Base-by-base conservation (phyloP, 1,284 basidiomycete species). In the Earliella scabrosa region DNA sequence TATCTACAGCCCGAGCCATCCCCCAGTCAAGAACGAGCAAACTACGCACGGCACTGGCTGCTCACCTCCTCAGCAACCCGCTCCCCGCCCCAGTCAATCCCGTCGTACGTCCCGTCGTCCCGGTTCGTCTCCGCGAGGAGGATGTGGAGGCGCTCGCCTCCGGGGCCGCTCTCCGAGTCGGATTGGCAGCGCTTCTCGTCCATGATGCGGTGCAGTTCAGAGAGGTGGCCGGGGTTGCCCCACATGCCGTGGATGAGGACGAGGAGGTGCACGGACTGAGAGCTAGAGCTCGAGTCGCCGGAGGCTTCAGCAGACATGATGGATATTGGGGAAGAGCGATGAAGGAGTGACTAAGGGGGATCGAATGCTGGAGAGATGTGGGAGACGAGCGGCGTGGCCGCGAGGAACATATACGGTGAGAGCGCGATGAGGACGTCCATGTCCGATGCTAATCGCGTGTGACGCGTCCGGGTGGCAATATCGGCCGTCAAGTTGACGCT, bases 161-260 rank as follows among this genome's bases (percentile, higher is more conserved):
- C 67, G 10, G 69, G 66, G 0, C 67, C 67, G 27, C 62, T 40
- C 13, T 61, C 53, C 0, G 59, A 54, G 16, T 50, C 52, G 6
- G 58, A 44, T 18, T 56, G 57, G 11, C 69, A 66, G 20, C 70
- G 75, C 32, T 66, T 71, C 61, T 82, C 75, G 23, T 69, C 67
- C 23, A 80, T 74, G n/a, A 77, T 74, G 43, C 77, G 74, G 46
- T 75, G 66, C 68, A 82, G 71, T 58, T 77, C 73, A 1, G 72
- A 70, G 11, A 87, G 74, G 66, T 88, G 80, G 38, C 52, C 48
- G 0, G 90, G 86, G 62, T 85, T 82, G 2, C 92, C 92, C 92
- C 92, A 94, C 84, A 94, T 90, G 34, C 92, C 92, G 65, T 93
- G 92, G 38, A 92, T 81, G 54, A 92, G 79, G 26, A 92, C 86